Evolutionary conservation across 139 green algal species (phyloP).

Genomic region (Volvox reticuliferus): DNA sequence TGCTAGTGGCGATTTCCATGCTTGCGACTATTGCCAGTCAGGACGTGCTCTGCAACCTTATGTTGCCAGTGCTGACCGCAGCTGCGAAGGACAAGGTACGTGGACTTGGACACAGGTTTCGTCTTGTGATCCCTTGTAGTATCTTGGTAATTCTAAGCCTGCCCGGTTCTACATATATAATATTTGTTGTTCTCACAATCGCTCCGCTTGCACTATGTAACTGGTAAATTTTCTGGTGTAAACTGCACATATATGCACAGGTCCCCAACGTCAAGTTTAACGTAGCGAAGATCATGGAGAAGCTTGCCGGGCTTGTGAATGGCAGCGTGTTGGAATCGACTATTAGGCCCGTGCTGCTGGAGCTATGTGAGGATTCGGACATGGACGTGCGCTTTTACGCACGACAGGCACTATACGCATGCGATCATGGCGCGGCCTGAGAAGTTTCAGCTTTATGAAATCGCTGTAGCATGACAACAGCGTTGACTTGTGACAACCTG

Average conservation of each 20-base stretch:
- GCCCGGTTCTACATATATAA: too few species aligned
- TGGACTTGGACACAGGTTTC: not conserved
- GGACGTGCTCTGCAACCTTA: conserved; percentile 86
- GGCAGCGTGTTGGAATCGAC: conserved; percentile 71
- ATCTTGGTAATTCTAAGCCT: too few species aligned
- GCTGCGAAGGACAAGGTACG: conserved; percentile 80
- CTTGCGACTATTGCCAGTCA: conserved; percentile 84
- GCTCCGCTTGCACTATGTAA: too few species aligned
- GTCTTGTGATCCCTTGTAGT: too few species aligned
- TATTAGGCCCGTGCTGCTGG: conserved; percentile 88
- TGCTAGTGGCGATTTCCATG: conserved; percentile 85
- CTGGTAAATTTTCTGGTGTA: too few species aligned
- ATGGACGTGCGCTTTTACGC: conserved; percentile 96
- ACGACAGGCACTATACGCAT: conserved; percentile 72
- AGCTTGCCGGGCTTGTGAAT: conserved; percentile 83
- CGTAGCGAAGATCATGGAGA: conserved; percentile 92
- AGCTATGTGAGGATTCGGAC: conserved; percentile 91
- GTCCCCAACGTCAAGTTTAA: conserved; percentile 96
- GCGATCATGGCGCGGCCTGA: conserved; percentile 49
- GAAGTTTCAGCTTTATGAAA: not conserved
- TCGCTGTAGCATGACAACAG: too few species aligned
- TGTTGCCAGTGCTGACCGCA: conserved; percentile 92
- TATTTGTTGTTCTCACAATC: too few species aligned
- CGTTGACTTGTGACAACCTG: too few species aligned
- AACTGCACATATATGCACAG: conserved; percentile 30